Percentiles rank a stretch among this genome's conserved stretches.
Evolutionary conservation across 2,329 filamentous ascomycete genomes (phyloP).

Genomic region (Pleochaeta shiraiana): DNA sequence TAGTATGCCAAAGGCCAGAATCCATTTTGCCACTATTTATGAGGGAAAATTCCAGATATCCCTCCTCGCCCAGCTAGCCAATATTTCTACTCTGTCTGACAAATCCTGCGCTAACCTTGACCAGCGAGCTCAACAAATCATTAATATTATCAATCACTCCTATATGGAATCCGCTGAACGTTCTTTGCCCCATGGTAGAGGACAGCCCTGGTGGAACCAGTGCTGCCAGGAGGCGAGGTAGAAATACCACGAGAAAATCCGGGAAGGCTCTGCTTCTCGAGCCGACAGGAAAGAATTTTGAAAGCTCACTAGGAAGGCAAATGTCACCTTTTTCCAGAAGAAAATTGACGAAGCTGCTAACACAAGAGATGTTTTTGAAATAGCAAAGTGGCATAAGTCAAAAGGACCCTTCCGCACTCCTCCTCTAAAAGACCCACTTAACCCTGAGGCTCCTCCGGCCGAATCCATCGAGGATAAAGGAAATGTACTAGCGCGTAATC

Average conservation of each 20-base stretch:
- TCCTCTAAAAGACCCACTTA: not conserved
- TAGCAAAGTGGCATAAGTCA: no score
- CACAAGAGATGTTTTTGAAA: no score
- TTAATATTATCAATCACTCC: not conserved
- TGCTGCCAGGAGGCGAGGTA: not conserved
- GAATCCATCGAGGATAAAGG: not conserved
- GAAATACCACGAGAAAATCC: not conserved
- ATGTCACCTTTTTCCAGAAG: not conserved
- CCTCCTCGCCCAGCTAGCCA: not conserved
- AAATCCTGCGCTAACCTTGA: not conserved
- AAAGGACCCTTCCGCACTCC: not conserved
- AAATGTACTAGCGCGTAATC: not conserved
- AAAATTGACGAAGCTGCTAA: not conserved
- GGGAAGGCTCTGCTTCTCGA: no score
- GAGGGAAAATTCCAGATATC: not conserved
- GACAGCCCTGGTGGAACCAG: not conserved
- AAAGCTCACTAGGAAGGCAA: not conserved
- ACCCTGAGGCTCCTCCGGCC: not conserved
- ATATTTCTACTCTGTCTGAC: not conserved
- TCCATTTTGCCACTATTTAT: not conserved
- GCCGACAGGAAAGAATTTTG: not conserved
- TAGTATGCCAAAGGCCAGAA: not conserved
- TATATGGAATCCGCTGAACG: not conserved
- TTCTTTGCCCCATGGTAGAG: not conserved
- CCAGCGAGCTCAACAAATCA: not conserved